Evolutionary conservation across 2,329 filamentous ascomycete genomes (phyloP).

Genomic region (Alternaria brassicae): DNA sequence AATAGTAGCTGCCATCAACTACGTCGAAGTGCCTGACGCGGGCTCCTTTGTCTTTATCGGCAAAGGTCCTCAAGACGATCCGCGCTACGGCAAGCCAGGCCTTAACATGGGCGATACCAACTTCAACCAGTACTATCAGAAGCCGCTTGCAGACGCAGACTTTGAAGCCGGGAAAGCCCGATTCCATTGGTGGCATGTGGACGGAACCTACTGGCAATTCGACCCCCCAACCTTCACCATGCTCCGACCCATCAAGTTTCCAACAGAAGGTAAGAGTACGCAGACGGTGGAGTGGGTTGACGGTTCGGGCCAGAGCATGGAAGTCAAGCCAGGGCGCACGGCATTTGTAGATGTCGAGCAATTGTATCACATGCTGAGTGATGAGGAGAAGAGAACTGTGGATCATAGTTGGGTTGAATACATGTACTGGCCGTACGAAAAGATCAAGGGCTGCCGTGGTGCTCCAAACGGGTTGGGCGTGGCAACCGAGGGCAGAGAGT

Average conservation of each 20-base stretch:
- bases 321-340: slow-evolving; percentile 1
- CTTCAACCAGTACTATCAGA: slow-evolving; percentile 4
- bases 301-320: not conserved
- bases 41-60: slow-evolving; percentile 8
- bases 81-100: slow-evolving; percentile 6
- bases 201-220: not conserved
- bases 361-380: slow-evolving; percentile 6
- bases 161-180: slow-evolving; percentile 6
- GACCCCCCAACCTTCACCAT: slow-evolving; percentile 1
- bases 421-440: slow-evolving; percentile 2
- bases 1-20: not conserved
- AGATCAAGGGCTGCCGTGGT: slow-evolving; percentile 7
- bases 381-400: slow-evolving; percentile 5
- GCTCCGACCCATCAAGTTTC: slow-evolving; percentile 5
- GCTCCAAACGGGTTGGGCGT: slow-evolving; percentile 4
- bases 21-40: slow-evolving; percentile 5
- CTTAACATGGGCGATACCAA: slow-evolving; percentile 6
- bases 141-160: slow-evolving; percentile 6
- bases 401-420: slow-evolving; percentile 8
- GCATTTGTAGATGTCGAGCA: slow-evolving; percentile 5
- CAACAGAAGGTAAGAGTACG: not conserved
- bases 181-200: slow-evolving; percentile 7
- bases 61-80: slow-evolving; percentile 7
- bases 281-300: slow-evolving; percentile 9
- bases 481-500: slow-evolving; percentile 3